These are phyloP conservation scores for Solanum tarapatanum DNA, from an alignment of 257 asterid species.

Conservation along the genomic window DNA sequence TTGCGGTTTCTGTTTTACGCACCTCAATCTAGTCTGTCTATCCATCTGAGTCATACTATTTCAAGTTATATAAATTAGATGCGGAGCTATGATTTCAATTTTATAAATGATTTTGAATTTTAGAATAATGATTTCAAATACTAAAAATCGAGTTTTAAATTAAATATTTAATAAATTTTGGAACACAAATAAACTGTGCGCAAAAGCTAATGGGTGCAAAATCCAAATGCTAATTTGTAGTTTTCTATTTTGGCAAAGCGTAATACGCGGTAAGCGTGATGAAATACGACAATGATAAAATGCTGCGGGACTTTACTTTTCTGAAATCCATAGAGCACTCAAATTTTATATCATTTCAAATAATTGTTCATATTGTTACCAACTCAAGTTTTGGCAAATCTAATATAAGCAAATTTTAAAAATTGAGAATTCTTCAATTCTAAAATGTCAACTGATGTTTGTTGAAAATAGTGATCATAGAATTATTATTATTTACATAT, in stretches of 20 bases:
- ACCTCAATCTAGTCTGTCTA: neutral
- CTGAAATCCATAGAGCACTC: neutral
- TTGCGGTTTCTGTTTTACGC: neutral
- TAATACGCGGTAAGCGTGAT: neutral
- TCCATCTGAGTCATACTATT: neutral
- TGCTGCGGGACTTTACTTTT: neutral
- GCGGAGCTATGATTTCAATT: neutral
- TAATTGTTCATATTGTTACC: neutral
- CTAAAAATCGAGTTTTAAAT: neutral
- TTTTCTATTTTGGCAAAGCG: neutral
- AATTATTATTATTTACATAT: neutral
- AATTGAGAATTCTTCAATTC: neutral
- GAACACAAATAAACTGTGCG: neutral
- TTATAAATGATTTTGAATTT: neutral
- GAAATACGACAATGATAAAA: neutral
- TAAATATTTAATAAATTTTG: neutral
- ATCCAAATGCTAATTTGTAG: neutral
- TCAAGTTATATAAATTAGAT: neutral
- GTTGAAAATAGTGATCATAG: neutral
- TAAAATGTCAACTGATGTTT: neutral
- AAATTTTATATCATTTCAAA: neutral
- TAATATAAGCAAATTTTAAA: neutral
- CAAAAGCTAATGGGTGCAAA: neutral
- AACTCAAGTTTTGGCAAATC: neutral
- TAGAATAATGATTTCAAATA: neutral